Evolutionary conservation across 306 rosid species (phyloP), one percentile per base, ranked within the genome.

Genomic region (Castanopsis chinensis): DNA sequence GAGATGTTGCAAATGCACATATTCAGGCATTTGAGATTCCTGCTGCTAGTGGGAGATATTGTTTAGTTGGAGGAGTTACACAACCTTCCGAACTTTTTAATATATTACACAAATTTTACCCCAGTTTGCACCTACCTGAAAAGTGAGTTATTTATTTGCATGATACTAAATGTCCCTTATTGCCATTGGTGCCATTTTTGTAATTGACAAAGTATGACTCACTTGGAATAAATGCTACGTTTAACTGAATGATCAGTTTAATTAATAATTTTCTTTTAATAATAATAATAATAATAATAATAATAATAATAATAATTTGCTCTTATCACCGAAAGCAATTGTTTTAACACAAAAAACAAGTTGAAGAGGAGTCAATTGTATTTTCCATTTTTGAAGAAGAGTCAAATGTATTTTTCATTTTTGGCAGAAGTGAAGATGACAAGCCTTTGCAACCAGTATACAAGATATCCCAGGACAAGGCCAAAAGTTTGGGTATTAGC

Each of bases 1-100:
- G 89, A 81, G 97, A 94, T 84, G 98, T 92, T 70, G 94, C 93
- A 23, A 72, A 82, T 4, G 97, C 98, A 13, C 98, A 94, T 79
- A 82, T 92, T 82, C 83, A 61, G 68, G 96, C 97, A 19, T 94
- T 76, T 88, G 97, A 94, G 89, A 85, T 78, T 76, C 86, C 93
- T 83, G 87, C 97, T 23, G 94, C 98, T 14, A 83, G 55, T 59
- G 97, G 98, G 76, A 83, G 97, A 81, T 88, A 89, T 76, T 88
- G 88, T 67, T 41, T 92, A 87, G 81, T 72, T 54, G 92, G 85
- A 78, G 83, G 75, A 71, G 93, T 92, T 70, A 8, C 64, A 41
- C 97, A 91, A 83, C 56, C 5, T 79, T 86, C 94, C 1, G 93
- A 87, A 67, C 27, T 82, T 54, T 86, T 87, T 68, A 73, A 77